These are phyloP conservation scores for Pseudogymnoascus sp. DNA, from an alignment of 2,329 filamentous ascomycete genomes.

Conservation along the genomic window DNA sequence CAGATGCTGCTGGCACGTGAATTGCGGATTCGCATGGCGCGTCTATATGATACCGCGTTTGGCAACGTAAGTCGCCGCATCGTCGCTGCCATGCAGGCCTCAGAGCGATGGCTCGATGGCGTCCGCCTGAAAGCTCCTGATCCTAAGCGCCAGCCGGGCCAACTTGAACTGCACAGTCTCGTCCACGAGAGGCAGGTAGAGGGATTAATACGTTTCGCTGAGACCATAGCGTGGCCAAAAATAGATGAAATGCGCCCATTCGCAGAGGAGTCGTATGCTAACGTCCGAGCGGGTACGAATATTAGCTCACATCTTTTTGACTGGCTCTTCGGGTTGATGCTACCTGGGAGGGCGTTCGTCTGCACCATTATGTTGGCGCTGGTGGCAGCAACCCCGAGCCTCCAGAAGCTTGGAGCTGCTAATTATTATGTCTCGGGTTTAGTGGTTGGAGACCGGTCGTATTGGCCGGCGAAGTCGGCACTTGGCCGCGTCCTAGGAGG, in stretches of 20 bases:
- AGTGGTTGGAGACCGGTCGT: not conserved
- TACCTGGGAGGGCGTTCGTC: not conserved
- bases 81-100: too few relatives aligned
- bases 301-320: not conserved
- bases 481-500: not conserved
- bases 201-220: not conserved
- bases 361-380: not conserved
- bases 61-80: too few relatives aligned
- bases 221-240: not conserved
- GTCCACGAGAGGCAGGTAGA: not conserved
- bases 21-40: too few relatives aligned
- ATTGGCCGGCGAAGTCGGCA: not conserved
- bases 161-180: not conserved
- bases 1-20: too few relatives aligned
- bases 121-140: too few relatives aligned
- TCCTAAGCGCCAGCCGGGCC: too few relatives aligned
- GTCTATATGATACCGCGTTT: too few relatives aligned
- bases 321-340: not conserved
- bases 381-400: not conserved
- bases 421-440: not conserved
- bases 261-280: not conserved
- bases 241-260: not conserved
- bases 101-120: too few relatives aligned
- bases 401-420: not conserved
- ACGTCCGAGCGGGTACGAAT: not conserved